Base-by-base conservation (phyloP, 805 yeast species). In the Starmerella kuoi region DNA sequence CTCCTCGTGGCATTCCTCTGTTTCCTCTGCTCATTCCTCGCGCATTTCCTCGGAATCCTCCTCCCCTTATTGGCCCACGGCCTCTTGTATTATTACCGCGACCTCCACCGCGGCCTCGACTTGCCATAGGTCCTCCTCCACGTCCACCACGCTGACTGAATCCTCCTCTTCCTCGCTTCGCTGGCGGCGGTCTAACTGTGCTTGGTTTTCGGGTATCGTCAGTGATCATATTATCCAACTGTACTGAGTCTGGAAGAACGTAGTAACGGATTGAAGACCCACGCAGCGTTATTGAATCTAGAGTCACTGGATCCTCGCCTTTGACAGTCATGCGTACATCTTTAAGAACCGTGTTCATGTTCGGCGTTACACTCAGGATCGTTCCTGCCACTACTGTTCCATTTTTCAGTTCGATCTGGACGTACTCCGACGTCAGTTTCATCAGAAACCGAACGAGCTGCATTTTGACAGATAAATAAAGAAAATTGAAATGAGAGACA, bases 321-420 rank as follows among this genome's bases (percentile, higher is more conserved):
- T 72, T 74, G 34, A 81, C 70, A 2, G 87, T 76, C 72, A 88
- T 76, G 52, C 78, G 81, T 37, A 83, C 88, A 50, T 80, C 81
- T 53, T 80, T 76, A 47, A 87, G 61, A 4, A 84, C 76, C 35
- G 87, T 76, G 61, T 87, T 87, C 97, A 87, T 87, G 48, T 81
- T 73, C 22, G 95, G 95, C 2, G 94, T 70, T 31, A 91, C 94
- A 5, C 86, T 74, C 31, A 80, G 74, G 21, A 88, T 66, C 12
- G 87, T 82, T 0, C 97, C 97, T 54, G 81, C 74, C 5, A 88
- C 73, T 4, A 83, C 70, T 4, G 88, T 82, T 9, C 96, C 96
- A 61, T 88, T 85, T 60, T 87, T 88, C 55, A 88, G 67, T 59
- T 87, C 97, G 17, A 87, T 81, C 40, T 88, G 86, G 1, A 88